phyloP scores from a whole-genome alignment of 768 basidiomycete species.

The Suillus fuscotomentosus region DNA sequence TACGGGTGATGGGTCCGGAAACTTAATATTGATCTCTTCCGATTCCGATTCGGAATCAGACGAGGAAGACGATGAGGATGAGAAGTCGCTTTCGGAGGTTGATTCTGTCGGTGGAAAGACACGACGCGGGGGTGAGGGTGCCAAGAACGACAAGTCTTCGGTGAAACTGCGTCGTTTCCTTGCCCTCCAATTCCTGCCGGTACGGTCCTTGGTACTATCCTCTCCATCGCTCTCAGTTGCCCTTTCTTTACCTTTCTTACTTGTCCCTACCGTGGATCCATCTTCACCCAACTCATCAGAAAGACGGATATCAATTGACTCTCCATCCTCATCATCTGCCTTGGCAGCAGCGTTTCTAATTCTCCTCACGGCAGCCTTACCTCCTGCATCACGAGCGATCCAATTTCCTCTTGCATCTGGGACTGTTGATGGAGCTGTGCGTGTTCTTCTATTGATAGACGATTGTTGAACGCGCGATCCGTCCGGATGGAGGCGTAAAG shows the following conservation, averaged over 20 bases:
- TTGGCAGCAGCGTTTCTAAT: slow-evolving; percentile 24
- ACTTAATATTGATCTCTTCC: slow-evolving; percentile 14
- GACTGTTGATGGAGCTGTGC: slow-evolving; percentile 35
- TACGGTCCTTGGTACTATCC: slow-evolving; percentile 11
- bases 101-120: slow-evolving; percentile 10
- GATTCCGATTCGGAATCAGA: slow-evolving; percentile 8
- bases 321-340: slow-evolving; percentile 24
- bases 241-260: slow-evolving; percentile 26
- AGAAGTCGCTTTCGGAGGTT: not conserved
- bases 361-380: slow-evolving; percentile 40
- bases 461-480: slow-evolving; percentile 56
- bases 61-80: not conserved
- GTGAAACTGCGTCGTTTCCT: slow-evolving; percentile 46
- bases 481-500: slow-evolving; percentile 63
- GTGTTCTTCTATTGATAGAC: slow-evolving; percentile 32
- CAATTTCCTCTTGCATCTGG: slow-evolving; percentile 57
- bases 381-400: slow-evolving; percentile 67
- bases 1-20: slow-evolving; percentile 52
- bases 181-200: slow-evolving; percentile 22
- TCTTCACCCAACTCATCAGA: slow-evolving; percentile 20
- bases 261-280: slow-evolving; percentile 8
- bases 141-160: slow-evolving; percentile 55
- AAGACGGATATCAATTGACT: slow-evolving; percentile 18
- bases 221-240: slow-evolving; percentile 14
- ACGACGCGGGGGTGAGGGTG: slow-evolving; percentile 23